Evolutionary conservation across 2,329 filamentous ascomycete species (phyloP), one percentile per base, ranked within the genome.

Genomic region (Sporothrix luriei): DNA sequence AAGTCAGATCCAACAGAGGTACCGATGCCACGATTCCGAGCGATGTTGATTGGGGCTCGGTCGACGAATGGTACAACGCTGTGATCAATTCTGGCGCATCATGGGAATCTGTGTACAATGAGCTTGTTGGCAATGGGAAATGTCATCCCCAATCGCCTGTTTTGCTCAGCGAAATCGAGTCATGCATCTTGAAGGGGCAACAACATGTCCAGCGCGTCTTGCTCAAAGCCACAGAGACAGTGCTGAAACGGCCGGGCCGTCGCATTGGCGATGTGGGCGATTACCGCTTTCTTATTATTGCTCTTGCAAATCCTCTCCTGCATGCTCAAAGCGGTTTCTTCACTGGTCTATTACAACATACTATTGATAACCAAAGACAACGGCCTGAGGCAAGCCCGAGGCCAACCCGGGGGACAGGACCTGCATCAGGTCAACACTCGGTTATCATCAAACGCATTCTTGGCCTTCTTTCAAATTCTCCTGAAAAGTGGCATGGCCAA

Each of bases 371-470:
- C 62, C 74, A 75, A 24, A 52, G 43, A 10, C 43, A 14, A 62
- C 49, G 33, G 51, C 46, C 2, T 38, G 49, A 26, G 26, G 10
- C 19, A 49, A 68, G n/a, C 40, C 16, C 33, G 9, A 69, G 68
- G 6, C 43, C 72, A 3, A 59, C 70, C 2, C 76, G 80, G 6
- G 79, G 77, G 49, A 78, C 79, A 2, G 82, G 82, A 0, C 83
- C 80, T 9, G 76, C 83, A 13, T 82, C 86, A 33, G 90, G 89
- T 1, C 87, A 91, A 71, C 91, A 97, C 78, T 93, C 91, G 2
- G 91, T 90, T 4, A 90, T 97, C 68, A 87, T 96, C 75, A 97
- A 97, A 78, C 87, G 94, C 49, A 89, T 96, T 51, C 78, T 97
- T 33, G 94, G 94, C 0, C 81, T 97, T 11, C 77, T 97, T 29